Evolutionary conservation across 345 rosid species (phyloP).

Genomic region (Bruguiera parviflora): DNA sequence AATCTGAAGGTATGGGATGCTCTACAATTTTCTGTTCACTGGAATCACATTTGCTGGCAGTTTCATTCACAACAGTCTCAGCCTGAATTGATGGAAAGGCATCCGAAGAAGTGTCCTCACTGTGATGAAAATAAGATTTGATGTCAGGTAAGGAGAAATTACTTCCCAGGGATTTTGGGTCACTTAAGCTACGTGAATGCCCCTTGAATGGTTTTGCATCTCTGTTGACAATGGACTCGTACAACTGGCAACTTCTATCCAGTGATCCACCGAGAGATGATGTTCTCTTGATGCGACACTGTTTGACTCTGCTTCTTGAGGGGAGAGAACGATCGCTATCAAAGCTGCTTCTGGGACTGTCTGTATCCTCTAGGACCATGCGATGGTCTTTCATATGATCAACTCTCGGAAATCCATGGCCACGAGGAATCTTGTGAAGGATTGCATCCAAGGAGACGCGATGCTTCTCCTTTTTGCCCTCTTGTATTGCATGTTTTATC

Average conservation of each 20-base stretch:
- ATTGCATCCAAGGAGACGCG: conserved; percentile 78
- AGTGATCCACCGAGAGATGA: conserved; percentile 57
- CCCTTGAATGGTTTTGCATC: conserved; percentile 32
- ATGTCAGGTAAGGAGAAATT: background rate
- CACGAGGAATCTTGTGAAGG: conserved; percentile 70
- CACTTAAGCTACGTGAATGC: background rate
- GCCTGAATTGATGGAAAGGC: background rate
- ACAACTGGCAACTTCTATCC: conserved; percentile 58
- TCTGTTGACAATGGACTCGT: conserved; percentile 42
- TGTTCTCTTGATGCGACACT: conserved; percentile 36
- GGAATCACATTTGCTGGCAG: background rate
- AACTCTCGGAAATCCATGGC: conserved; percentile 46
- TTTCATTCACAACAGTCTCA: background rate
- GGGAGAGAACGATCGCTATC: conserved; percentile 8
- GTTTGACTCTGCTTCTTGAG: conserved; percentile 12
- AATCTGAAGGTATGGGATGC: background rate
- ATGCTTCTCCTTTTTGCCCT: conserved; percentile 59
- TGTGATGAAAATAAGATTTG: background rate
- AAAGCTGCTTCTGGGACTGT: conserved; percentile 16
- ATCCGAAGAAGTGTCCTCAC: background rate
- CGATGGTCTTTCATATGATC: conserved; percentile 30
- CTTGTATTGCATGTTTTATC: conserved; percentile 53
- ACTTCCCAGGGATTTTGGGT: background rate
- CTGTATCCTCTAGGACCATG: conserved; percentile 9
- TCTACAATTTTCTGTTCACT: background rate